phyloP scores from a whole-genome alignment of 768 basidiomycete species.

The Lanmaoa rubissima region DNA sequence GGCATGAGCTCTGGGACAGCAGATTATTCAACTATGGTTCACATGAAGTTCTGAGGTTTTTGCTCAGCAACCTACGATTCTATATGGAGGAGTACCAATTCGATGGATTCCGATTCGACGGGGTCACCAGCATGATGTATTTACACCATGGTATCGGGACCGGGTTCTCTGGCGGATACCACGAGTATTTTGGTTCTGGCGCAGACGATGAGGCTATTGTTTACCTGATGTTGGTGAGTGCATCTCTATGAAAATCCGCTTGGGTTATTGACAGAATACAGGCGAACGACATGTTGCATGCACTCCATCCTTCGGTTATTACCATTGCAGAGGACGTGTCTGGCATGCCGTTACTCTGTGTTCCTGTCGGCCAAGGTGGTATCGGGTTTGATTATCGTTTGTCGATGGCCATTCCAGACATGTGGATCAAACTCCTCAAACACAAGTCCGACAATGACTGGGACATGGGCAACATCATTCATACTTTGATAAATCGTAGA shows the following conservation, averaged over 20 bases:
- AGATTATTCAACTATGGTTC: slow-evolving; percentile 95
- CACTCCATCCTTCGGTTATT: slow-evolving; percentile 73
- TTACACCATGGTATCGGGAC: slow-evolving; percentile 96
- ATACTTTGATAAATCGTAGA: slow-evolving; percentile 87
- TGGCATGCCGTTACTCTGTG: slow-evolving; percentile 94
- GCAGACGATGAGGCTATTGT: slow-evolving; percentile 89
- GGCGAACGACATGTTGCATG: slow-evolving; percentile 91
- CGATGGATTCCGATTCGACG: slow-evolving; percentile 98
- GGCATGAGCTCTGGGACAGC: slow-evolving; percentile 97
- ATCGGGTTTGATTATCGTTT: slow-evolving; percentile 97
- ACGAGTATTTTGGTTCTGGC: slow-evolving; percentile 90
- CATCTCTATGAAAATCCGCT: not conserved
- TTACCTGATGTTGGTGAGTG: slow-evolving; percentile 93
- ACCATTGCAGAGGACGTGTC: slow-evolving; percentile 99
- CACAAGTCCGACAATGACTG: slow-evolving; percentile 85
- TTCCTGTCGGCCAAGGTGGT: slow-evolving; percentile 76
- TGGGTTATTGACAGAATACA: slow-evolving; percentile 32
- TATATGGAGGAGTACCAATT: slow-evolving; percentile 95
- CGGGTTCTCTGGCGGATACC: slow-evolving; percentile 97
- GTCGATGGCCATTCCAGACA: slow-evolving; percentile 98
- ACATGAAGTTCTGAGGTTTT: slow-evolving; percentile 93
- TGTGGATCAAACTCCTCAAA: slow-evolving; percentile 99
- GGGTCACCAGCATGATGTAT: slow-evolving; percentile 99
- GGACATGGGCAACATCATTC: slow-evolving; percentile 83
- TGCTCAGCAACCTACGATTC: slow-evolving; percentile 92